Evolutionary conservation across 805 yeast species (phyloP).

Genomic region (Candida takata): DNA sequence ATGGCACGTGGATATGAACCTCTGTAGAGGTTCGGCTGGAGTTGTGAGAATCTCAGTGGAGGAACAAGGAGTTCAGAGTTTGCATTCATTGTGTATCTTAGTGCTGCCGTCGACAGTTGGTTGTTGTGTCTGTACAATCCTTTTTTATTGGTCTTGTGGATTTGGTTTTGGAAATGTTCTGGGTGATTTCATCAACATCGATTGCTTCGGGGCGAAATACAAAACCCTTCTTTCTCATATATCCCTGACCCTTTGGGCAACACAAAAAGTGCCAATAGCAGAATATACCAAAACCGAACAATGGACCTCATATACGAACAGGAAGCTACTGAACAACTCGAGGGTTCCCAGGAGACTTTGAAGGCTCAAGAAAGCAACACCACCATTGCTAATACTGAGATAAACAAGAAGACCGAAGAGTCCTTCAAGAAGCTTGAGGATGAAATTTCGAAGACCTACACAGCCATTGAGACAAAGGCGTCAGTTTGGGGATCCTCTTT

Average conservation of each 20-base stretch:
- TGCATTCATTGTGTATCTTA: background rate
- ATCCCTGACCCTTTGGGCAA: too few species aligned
- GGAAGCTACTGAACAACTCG: slow-evolving; percentile 9
- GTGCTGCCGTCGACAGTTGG: too few species aligned
- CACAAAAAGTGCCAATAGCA: too few species aligned
- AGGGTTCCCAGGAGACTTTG: slow-evolving; percentile 17
- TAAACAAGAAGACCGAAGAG: slow-evolving; percentile 45
- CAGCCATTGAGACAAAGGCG: slow-evolving; percentile 36
- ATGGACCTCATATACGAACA: slow-evolving; percentile 24
- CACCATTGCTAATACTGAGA: slow-evolving; percentile 13
- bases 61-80: slow-evolving; percentile 39
- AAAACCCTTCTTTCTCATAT: too few species aligned
- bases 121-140: too few species aligned
- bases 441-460: slow-evolving; percentile 45
- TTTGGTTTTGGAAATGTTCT: too few species aligned
- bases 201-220: too few species aligned
- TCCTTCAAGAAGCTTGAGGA: slow-evolving; percentile 44
- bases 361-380: slow-evolving; percentile 11
- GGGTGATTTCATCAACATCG: too few species aligned
- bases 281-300: too few species aligned
- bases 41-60: slow-evolving; percentile 70
- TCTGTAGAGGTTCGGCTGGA: slow-evolving; percentile 65
- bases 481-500: slow-evolving; percentile 27
- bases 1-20: slow-evolving; percentile 84
- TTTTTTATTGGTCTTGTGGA: too few species aligned